Evolutionary conservation across 768 basidiomycete species (phyloP), one percentile per base, ranked within the genome.

Genomic region (Ramaria sp.): DNA sequence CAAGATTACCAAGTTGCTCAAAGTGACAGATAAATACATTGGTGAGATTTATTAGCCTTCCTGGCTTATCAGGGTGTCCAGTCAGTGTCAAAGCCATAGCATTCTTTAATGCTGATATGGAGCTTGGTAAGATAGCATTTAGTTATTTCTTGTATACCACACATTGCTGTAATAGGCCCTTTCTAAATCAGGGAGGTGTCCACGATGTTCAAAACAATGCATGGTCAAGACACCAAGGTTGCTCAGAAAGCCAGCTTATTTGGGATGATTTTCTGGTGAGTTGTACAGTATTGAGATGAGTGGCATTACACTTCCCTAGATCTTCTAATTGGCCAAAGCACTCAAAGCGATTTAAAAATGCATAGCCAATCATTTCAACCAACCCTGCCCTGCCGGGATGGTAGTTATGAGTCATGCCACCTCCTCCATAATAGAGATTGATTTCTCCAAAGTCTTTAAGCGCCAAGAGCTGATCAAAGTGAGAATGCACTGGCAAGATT

Each of bases 181-280:
- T n/a, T 67, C 58, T 32, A 71, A 25, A 53, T 70, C 66, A 51
- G 57, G 51, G 20, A 55, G 38, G 18, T 54, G 22, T 15, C 52
- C 52, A 16, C 25, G 42, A 7, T 16, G 20, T 42, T 54, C 13
- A 25, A 54, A 54, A 18, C 39, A n/a, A n/a, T 9, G 16, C 39
- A 41, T n/a, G 28, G 18, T 30, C 9, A 15, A 25, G 10, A 41
- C 39, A 9, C 39, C 16, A 41, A 41, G 39, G 20, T 41, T 41
- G 16, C 39, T 41, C 39, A 41, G 20, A 41, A 41, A 41, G 49
- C 8, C 2, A 9, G 55, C 52, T 32, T 34, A 27, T n/a, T 39
- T 20, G 50, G 49, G 25, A 20, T 56, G 55, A 30, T 39, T 53
- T 28, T 59, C 41, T 37, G 62, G 57, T 32, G 57, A 60, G 24